Evolutionary conservation across 148 eudicot genomes (phyloP), one percentile per base, ranked within the genome.

Genomic region (Chenopodium formosanum): DNA sequence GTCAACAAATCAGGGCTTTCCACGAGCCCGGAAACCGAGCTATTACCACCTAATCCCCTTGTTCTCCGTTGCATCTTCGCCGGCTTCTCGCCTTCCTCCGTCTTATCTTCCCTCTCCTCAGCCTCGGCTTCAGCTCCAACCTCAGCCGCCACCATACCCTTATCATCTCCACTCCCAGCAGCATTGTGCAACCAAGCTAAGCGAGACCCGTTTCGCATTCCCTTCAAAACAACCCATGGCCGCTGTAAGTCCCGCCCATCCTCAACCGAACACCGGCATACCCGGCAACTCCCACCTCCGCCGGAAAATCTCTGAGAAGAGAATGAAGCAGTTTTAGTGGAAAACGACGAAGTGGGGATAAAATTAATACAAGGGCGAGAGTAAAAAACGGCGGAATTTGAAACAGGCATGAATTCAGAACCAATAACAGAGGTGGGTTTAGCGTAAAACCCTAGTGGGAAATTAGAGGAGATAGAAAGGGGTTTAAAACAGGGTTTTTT

Each of bases 1-100:
- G 88, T 86, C 90, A 95, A 58, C 93, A 95, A 95, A 90, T 95
- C 98, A 2, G 91, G 90, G 48, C 77, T 90, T 11, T 80, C 85
- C 0, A 71, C 79, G 9, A 80, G 32, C 78, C 52, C 78, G 3
- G 56, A 66, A 50, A 9, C 81, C n/a, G 44, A 84, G 40, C 70
- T 83, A 10, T 56, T 79, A 27, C 67, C 81, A 70, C 74, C 50
- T 31, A 79, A 72, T 70, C 74, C 75, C 83, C 89, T 90, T 46
- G 81, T 84, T 90, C 92, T 88, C 84, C 91, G 86, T 79, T 83
- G 88, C 69, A 87, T 69, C 82, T 86, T 86, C 66, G 37, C 73
- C 68, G 85, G 74, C 76, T 86, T 89, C 82, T 73, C 83, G 62
- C 4, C 75, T 9, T 34, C 76, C 13, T 9, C 74, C 50, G 13